Evolutionary conservation across 306 rosid species (phyloP).

Genomic region (Medicago arabica): DNA sequence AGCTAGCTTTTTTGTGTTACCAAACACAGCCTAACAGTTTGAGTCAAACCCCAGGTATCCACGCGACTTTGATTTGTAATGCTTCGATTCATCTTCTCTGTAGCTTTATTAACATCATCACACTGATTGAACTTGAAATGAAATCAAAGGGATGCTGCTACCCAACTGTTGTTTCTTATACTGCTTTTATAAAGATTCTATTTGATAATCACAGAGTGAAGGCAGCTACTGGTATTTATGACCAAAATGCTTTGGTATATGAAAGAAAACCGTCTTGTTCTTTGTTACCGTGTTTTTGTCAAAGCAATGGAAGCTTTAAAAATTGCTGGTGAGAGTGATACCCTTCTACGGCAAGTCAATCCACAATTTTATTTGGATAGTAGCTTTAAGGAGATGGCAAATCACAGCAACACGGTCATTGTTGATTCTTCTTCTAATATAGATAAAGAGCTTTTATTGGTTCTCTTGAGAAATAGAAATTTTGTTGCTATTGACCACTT

Average conservation of each 20-base stretch:
- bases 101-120: too few species aligned
- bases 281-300: conserved; percentile 71
- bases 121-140: too few species aligned
- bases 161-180: conserved; percentile 77
- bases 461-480: conserved; percentile 63
- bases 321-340: conserved; percentile 55
- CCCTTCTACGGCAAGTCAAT: conserved; percentile 77
- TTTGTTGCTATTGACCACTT: conserved; percentile 62
- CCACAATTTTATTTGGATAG: conserved; percentile 60
- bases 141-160: conserved; percentile 51
- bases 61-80: too few species aligned
- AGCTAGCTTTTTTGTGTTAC: too few species aligned
- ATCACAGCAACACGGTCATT: conserved; percentile 32
- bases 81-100: too few species aligned
- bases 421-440: conserved; percentile 36
- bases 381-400: conserved; percentile 42
- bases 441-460: conserved; percentile 58
- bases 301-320: conserved; percentile 64
- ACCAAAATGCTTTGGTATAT: conserved; percentile 63
- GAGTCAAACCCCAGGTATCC: too few species aligned
- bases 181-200: conserved; percentile 77
- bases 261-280: conserved; percentile 72
- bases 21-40: too few species aligned
- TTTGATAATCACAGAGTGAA: conserved; percentile 52
- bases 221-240: conserved; percentile 68